These are phyloP conservation scores for Ogataea degrootiae DNA, from an alignment of 805 yeast species.

Conservation along the genomic window DNA sequence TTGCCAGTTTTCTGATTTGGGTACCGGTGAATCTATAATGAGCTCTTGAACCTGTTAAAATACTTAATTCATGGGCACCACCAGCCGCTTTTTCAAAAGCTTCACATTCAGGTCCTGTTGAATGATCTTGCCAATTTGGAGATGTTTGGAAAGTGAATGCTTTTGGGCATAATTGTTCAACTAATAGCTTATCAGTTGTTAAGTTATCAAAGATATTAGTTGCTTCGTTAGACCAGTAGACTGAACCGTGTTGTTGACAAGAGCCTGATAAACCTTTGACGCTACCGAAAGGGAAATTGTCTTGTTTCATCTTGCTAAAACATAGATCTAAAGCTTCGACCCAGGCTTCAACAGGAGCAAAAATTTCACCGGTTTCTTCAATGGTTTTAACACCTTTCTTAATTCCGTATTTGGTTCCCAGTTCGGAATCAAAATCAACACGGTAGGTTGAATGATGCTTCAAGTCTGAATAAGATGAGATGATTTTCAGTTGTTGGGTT, in stretches of 20 bases:
- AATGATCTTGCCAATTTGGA: slow-evolving; percentile 95
- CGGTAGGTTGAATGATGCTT: slow-evolving; percentile 50
- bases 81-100: slow-evolving; percentile 59
- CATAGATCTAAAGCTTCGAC: slow-evolving; percentile 72
- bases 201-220: slow-evolving; percentile 36
- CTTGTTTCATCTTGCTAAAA: slow-evolving; percentile 45
- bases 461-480: slow-evolving; percentile 54
- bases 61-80: slow-evolving; percentile 56
- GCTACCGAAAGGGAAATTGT: slow-evolving; percentile 49
- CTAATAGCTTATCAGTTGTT: slow-evolving; percentile 30
- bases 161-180: slow-evolving; percentile 40
- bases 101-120: slow-evolving; percentile 66
- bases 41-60: slow-evolving; percentile 77
- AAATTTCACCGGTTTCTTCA: slow-evolving; percentile 53
- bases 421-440: slow-evolving; percentile 69
- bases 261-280: slow-evolving; percentile 77
- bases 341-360: slow-evolving; percentile 89
- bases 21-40: slow-evolving; percentile 89
- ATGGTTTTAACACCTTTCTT: slow-evolving; percentile 65
- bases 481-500: slow-evolving; percentile 81
- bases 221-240: slow-evolving; percentile 64
- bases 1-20: slow-evolving; percentile 74
- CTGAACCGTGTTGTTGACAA: slow-evolving; percentile 91
- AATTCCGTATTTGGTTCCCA: slow-evolving; percentile 53
- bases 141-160: slow-evolving; percentile 63